Evolutionary conservation across 768 basidiomycete genomes (phyloP).

Genomic region (Tephrocybe sp.): DNA sequence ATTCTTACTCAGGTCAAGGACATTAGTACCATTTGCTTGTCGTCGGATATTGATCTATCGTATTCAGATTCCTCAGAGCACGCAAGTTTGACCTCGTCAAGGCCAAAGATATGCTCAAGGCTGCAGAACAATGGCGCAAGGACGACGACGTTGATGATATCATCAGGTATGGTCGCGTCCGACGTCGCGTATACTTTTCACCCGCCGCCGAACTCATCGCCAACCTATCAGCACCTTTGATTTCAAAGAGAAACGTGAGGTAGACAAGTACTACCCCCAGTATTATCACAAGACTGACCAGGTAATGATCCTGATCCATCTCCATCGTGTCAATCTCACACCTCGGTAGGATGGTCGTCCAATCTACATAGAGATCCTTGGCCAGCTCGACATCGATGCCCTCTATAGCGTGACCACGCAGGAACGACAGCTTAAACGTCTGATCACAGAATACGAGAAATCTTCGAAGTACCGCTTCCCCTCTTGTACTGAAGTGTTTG

Average conservation of each 20-base stretch:
- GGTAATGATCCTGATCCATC: slow-evolving; percentile 39
- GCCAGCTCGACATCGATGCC: slow-evolving; percentile 82
- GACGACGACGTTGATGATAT: slow-evolving; percentile 82
- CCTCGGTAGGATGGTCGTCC: slow-evolving; percentile 78
- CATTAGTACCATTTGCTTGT: background rate
- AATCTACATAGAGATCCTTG: slow-evolving; percentile 92
- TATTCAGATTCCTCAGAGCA: slow-evolving; percentile 81
- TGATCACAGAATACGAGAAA: slow-evolving; percentile 93
- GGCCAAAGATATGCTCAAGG: slow-evolving; percentile 82
- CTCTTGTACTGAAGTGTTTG: slow-evolving; percentile 65
- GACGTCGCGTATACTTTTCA: too few relatives aligned
- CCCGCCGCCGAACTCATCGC: slow-evolving; percentile 4
- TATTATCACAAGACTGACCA: slow-evolving; percentile 97
- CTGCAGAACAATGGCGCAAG: slow-evolving; percentile 87
- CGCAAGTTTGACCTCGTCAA: slow-evolving; percentile 86
- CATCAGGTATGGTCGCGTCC: slow-evolving; percentile 53
- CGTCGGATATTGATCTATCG: background rate
- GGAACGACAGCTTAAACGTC: slow-evolving; percentile 85
- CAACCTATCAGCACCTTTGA: slow-evolving; percentile 64
- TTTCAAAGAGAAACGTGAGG: slow-evolving; percentile 79
- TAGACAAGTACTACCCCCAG: slow-evolving; percentile 93
- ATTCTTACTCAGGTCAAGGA: slow-evolving; percentile 11
- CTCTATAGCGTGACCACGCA: slow-evolving; percentile 81
- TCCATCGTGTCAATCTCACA: slow-evolving; percentile 6
- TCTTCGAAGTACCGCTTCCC: slow-evolving; percentile 81